Base-by-base conservation (phyloP, 2,329 filamentous ascomycete genomes). In the Trichoderma harzianum region DNA sequence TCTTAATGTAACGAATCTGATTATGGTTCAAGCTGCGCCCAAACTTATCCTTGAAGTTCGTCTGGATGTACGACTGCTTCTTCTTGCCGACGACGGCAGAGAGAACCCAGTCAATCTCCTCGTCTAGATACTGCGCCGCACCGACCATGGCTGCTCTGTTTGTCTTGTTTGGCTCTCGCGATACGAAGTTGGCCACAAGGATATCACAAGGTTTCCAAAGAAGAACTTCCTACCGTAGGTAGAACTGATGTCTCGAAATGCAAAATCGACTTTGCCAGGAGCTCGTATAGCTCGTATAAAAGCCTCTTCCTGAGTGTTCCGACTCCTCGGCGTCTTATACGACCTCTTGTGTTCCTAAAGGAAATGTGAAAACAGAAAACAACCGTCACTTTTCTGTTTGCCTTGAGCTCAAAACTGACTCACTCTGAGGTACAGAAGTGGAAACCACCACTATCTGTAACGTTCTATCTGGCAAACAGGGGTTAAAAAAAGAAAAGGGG, bases 1-100 rank as follows among this genome's bases (percentile, higher is more conserved):
- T 80, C 72, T 80, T 82, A 10, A 83, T 72, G 67, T 84, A 84
- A 11, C 80, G 79, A 11, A 84, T 76, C 73, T 83, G 81, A 60
- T 79, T 82, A 1, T 77, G 73, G 2, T 78, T 78, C 63, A 83
- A 74, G 0, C 55, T 14, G 24, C 79, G 79, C 34, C 73, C 74
- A 65, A 82, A 83, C 7, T 65, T 70, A 8, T 73, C 58, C 14
- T 75, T 55, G 55, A 81, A 83, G 7, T 76, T 75, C 2, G 72
- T 53, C 8, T 74, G 73, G 51, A 82, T 81, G 12, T 75, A 74
- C 1, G 64, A 32, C 12, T 73, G 69, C 30, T 79, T 77, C 30
- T 76, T 75, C n/a, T 76, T 76, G 2, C 74, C 65, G 18, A 82
- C 73, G 63, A 80, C 75, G 1, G 74, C 70, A 1, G 76, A 71